A percentile compares a stretch with the other conserved stretches of the same genome.
These are phyloP conservation scores for Trichoderma gracile DNA, from an alignment of 2,329 filamentous ascomycete genomes.

Conservation along the genomic window DNA sequence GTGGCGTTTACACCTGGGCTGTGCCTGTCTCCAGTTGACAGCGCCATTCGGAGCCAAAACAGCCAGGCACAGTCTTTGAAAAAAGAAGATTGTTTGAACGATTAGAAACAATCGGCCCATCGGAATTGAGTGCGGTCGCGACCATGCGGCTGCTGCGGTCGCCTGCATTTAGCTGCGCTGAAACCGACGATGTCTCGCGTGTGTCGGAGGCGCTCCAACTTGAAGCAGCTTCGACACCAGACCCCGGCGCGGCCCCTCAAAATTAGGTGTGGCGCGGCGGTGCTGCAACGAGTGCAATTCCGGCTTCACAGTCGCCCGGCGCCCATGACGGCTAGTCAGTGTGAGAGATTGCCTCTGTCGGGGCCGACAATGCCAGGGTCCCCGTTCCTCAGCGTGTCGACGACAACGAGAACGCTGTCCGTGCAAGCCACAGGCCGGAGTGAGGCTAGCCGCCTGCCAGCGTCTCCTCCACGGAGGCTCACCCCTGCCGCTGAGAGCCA, in stretches of 20 bases:
- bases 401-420: conserved; percentile 6
- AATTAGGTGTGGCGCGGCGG: conserved; percentile 23
- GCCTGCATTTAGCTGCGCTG: conserved; percentile 27
- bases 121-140: conserved; percentile 1
- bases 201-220: conserved; percentile 35
- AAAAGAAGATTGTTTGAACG: background rate
- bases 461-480: background rate
- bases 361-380: background rate
- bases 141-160: conserved; percentile 17
- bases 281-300: conserved; percentile 21
- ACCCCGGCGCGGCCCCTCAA: conserved; percentile 10
- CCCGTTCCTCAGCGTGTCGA: conserved; percentile 1
- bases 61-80: background rate
- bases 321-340: conserved; percentile 12
- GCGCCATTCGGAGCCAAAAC: background rate
- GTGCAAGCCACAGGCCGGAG: background rate
- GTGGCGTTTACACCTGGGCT: conserved; percentile 17
- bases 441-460: conserved; percentile 6
- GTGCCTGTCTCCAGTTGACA: conserved; percentile 9
- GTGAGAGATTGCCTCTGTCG: conserved; percentile 1
- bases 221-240: conserved; percentile 34
- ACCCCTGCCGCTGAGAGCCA: background rate
- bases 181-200: conserved; percentile 39
- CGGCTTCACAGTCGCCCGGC: conserved; percentile 15
- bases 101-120: conserved; percentile 4